Percentiles rank a stretch among this genome's conserved stretches.
These are phyloP conservation scores for Lagerstroemia speciosa DNA, from an alignment of 345 rosid species.

Conservation along the genomic window DNA sequence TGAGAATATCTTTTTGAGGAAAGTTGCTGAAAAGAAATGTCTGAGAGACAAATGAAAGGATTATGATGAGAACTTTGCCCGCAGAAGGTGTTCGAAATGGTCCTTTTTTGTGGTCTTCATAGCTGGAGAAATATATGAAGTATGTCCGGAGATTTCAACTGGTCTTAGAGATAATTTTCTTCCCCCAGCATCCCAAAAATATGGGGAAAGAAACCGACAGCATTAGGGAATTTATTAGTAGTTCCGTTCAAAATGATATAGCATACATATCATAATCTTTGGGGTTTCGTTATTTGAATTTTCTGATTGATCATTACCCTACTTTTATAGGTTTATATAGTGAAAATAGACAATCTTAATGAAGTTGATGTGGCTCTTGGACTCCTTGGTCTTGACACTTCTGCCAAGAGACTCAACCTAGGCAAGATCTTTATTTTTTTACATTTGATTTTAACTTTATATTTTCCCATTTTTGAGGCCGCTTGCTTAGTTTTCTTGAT, in stretches of 20 bases:
- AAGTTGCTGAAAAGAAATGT: background rate
- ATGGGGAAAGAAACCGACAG: background rate
- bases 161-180: background rate
- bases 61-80: background rate
- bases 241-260: background rate
- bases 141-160: background rate
- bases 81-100: background rate
- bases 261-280: background rate
- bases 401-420: too few species aligned
- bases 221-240: background rate
- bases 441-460: too few species aligned
- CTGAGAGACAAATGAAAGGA: background rate
- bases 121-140: background rate
- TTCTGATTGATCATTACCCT: conserved; percentile 1
- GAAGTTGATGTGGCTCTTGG: too few species aligned
- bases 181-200: background rate
- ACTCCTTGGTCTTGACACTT: too few species aligned
- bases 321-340: conserved; percentile 40
- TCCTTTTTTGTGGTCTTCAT: background rate
- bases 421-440: too few species aligned
- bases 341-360: too few species aligned
- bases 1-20: background rate
- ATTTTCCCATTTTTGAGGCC: too few species aligned
- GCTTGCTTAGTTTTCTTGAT: too few species aligned
- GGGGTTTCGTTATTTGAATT: background rate